These are phyloP conservation scores for Dacryopinax primogenitus DNA, from an alignment of 768 basidiomycete genomes.

Conservation along the genomic window DNA sequence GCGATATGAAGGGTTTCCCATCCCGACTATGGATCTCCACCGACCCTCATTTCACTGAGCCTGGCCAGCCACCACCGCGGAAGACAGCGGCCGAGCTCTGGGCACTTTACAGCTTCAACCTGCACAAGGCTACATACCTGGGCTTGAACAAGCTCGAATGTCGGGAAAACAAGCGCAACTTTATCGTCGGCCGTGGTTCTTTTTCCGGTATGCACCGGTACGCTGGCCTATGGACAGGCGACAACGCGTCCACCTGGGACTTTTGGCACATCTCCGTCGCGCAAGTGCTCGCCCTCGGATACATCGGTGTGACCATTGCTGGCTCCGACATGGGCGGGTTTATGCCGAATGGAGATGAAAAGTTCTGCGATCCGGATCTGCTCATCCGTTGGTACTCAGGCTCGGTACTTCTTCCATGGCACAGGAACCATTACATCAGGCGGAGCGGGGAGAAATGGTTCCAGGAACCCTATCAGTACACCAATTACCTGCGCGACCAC, in stretches of 20 bases:
- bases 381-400: slow-evolving; percentile 5
- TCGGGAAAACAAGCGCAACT: slow-evolving; percentile 6
- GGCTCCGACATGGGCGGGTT: slow-evolving; percentile 3
- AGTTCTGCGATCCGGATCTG: slow-evolving; percentile 1
- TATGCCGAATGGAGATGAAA: neutral
- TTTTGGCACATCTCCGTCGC: slow-evolving; percentile 9
- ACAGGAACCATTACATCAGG: slow-evolving; percentile 6
- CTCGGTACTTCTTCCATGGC: neutral
- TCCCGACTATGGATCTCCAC: neutral
- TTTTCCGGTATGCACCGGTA: slow-evolving; percentile 2
- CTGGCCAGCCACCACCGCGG: neutral
- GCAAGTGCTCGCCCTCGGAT: slow-evolving; percentile 7
- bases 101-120: slow-evolving; percentile 7
- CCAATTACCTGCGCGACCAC: neutral
- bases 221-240: neutral
- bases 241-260: slow-evolving; percentile 1
- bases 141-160: slow-evolving; percentile 1
- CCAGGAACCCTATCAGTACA: slow-evolving; percentile 4
- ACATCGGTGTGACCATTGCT: slow-evolving; percentile 6
- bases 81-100: neutral
- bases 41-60: neutral
- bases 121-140: slow-evolving; percentile 3
- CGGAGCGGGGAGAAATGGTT: slow-evolving; percentile 6
- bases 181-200: slow-evolving; percentile 6
- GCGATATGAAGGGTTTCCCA: slow-evolving; percentile 3